Base-by-base conservation (phyloP, 768 basidiomycete species). In the Exidia glandulosa region DNA sequence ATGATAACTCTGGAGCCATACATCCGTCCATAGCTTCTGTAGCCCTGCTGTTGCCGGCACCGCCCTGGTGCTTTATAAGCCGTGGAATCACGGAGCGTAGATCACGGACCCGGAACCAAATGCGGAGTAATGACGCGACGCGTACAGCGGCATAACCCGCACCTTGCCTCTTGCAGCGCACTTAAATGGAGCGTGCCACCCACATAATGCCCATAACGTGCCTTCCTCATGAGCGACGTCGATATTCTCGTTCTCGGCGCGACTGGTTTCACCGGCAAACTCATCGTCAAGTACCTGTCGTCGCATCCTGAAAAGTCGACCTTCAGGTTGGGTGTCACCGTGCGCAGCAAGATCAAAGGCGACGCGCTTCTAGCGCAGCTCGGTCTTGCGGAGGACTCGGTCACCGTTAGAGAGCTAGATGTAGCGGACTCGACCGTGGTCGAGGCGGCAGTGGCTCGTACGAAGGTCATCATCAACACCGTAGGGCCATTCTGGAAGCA, bases 201-300 rank as follows among this genome's bases (percentile, higher is more conserved):
- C n/a, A n/a, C n/a, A n/a, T n/a, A n/a, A n/a, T n/a, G n/a, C n/a
- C n/a, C n/a, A 37, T 37, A 37, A 37, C 36, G 12, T 19, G 10
- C 36, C 36, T 37, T 12, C 19, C 36, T 37, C 36, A 45, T 45
- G 50, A 14, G 25, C 7, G 19, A 29, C 25, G 54, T 60, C 60
- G 85, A 87, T 66, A 79, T 90, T 57, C 74, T 90, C 48, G 72
- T 91, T 48, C 76, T 88, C 34, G 89, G 88, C 3, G 88, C 88
- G 7, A 87, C 87, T 27, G 87, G 87, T 19, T 86, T 79, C 68
- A 87, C 87, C 1, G 92, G 90, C 2, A 76, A 79, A 30, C 79
- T 90, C 57, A 81, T 87, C 32, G 74, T 81, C 9, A 74, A 78
- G 41, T 90, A 93, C 71, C 81, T 96, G 31, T 72, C 76, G 2